These are phyloP conservation scores for sunflower (Helianthus annuus) DNA, from an alignment of 129 eudicot genomes.

Conservation along the genomic window DNA sequence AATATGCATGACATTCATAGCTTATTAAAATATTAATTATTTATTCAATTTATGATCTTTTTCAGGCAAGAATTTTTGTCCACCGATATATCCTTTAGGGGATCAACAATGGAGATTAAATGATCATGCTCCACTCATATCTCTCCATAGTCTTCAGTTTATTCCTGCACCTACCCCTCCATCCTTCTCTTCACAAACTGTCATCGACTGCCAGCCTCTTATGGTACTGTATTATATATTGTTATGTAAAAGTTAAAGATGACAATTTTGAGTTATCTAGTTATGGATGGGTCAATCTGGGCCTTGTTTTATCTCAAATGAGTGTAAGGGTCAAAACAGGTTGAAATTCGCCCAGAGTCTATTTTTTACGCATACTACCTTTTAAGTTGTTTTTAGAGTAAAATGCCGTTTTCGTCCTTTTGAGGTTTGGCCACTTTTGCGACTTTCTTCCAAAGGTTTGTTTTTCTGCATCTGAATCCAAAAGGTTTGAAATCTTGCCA, in stretches of 20 bases:
- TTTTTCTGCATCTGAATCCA: too few relatives aligned
- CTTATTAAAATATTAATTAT: background rate
- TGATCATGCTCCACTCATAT: conserved; percentile 61
- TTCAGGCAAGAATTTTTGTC: conserved; percentile 72
- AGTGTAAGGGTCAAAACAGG: background rate
- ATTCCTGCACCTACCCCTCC: conserved; percentile 85
- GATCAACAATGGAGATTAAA: conserved; percentile 62
- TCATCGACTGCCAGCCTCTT: conserved; percentile 84
- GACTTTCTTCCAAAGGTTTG: too few relatives aligned
- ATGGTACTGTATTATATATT: conserved; percentile 47
- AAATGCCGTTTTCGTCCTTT: too few relatives aligned
- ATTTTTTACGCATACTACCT: background rate
- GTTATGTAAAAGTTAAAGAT: background rate
- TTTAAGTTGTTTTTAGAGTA: background rate
- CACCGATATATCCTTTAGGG: conserved; percentile 91
- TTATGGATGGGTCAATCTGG: conserved; percentile 11
- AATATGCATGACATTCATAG: conserved; percentile 11
- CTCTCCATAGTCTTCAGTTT: conserved; percentile 74
- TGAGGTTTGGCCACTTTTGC: too few relatives aligned
- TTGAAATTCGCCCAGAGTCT: background rate
- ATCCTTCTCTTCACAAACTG: conserved; percentile 73
- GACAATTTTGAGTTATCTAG: background rate
- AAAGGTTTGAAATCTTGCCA: too few relatives aligned
- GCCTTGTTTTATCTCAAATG: conserved; percentile 7
- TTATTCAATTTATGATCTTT: conserved; percentile 27